Base-by-base conservation (phyloP, 805 yeast species). In the Zygoascus bituminiphila region DNA sequence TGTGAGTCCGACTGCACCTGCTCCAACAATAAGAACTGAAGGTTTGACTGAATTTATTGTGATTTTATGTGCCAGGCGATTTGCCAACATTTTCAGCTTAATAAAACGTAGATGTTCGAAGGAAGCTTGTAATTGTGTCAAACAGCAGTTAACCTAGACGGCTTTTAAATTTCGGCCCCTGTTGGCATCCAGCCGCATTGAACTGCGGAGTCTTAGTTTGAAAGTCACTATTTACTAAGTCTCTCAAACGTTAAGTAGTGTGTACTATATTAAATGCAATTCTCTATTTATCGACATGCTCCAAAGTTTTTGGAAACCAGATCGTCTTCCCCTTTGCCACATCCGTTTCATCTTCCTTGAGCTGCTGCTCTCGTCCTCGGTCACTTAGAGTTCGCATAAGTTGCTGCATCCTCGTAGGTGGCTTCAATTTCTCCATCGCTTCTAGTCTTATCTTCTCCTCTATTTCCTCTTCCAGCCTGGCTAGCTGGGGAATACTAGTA, bases 331-430 rank as follows among this genome's bases (percentile, higher is more conserved):
- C 46, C 38, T 52, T 19, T 24, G n/a, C 14, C 14, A 2, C 14
- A 57, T 50, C 56, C 17, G 10, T 35, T 50, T 43, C 52, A 53
- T 57, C 61, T 51, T 42, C 53, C 38, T 52, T 36, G 26, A 24
- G 35, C 36, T 48, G 48, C 23, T 54, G 54, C 43, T 61, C 51
- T 45, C 35, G 48, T n/a, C 37, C 42, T 5, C 73, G 72, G 33
- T 54, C 50, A 17, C 66, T 64, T 33, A 63, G 56, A 5, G 48
- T 38, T 20, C 75, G 57, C 35, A 68, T 52, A 4, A 50, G 44
- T 20, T 43, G 38, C 45, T 62, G 67, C 22, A 56, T 48, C n/a
- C 46, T 35, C 19, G 56, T 54, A 14, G 65, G 65, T 19, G 51
- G 55, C 5, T 54, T 57, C n/a, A 66, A 53, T 21, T 51, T 51